These are phyloP conservation scores for Lipomyces sp. DNA, from an alignment of 805 yeast species.

Conservation along the genomic window DNA sequence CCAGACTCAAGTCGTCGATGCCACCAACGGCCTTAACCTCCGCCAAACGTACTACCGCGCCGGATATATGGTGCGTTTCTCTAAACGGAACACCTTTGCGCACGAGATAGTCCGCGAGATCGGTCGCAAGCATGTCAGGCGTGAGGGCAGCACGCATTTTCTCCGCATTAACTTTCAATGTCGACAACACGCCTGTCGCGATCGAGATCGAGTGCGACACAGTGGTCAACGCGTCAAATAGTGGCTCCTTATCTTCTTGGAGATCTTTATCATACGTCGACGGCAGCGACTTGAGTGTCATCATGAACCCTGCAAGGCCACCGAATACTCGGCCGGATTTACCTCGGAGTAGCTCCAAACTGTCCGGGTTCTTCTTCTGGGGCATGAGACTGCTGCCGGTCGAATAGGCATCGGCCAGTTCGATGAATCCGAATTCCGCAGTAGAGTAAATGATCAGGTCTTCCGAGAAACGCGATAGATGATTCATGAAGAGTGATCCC, in stretches of 20 bases:
- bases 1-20: constrained; percentile 79
- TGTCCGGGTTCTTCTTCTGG: constrained; percentile 97
- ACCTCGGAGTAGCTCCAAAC: constrained; percentile 92
- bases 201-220: constrained; percentile 92
- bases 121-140: constrained; percentile 99
- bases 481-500: constrained; percentile 94
- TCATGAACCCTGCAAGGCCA: constrained; percentile 89
- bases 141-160: constrained; percentile 88
- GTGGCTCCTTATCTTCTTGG: constrained; percentile 99
- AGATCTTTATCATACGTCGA: constrained; percentile 97
- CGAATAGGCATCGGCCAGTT: constrained; percentile 95
- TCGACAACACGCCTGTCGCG: constrained; percentile 95
- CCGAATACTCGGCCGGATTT: constrained; percentile 98
- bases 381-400: constrained; percentile 99
- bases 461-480: constrained; percentile 90
- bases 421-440: constrained; percentile 94
- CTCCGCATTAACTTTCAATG: constrained; percentile 71
- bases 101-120: constrained; percentile 94
- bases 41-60: constrained; percentile 92
- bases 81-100: constrained; percentile 99
- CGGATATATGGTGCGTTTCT: constrained; percentile 98
- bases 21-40: constrained; percentile 79
- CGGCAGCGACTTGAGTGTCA: constrained; percentile 96
- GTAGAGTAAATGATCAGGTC: constrained; percentile 95
- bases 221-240: constrained; percentile 86